Evolutionary conservation across 768 basidiomycete species (phyloP), one percentile per base, ranked within the genome.

Genomic region (Rhodotorula graminis): DNA sequence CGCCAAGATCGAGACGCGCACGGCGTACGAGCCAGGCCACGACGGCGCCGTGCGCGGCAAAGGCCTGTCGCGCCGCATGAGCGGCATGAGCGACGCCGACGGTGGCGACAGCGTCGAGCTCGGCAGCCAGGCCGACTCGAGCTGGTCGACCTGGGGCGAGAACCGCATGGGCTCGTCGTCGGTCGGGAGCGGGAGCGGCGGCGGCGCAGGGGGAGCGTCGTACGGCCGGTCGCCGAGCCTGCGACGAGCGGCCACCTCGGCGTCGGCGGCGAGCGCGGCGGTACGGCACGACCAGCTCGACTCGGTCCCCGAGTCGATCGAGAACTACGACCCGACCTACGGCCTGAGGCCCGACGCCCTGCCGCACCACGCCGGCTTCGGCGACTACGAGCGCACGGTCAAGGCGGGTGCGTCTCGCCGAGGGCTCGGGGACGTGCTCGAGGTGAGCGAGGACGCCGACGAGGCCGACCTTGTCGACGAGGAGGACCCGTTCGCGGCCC

Each of bases 281-380:
- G 19, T 69, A n/a, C 61, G 64, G 44, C 69, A 71, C 64, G 75
- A 73, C 63, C 27, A 49, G 31, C 72, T 76, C 60, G 68, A 76
- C n/a, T 81, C 83, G 18, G 85, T 87, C 66, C 86, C 86, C 29
- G 86, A 87, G 47, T 72, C 70, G 58, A 83, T 93, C 46, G 93
- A 96, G 82, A 88, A 90, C 72, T 96, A 91, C 80, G 95, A 98
- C 78, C 95, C 93, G 1, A 97, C 95, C 0, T 97, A 99, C 79
- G 95, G 95, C 25, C 83, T 98, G 21, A 89, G 95, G 37, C 92
- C 93, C 0, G 94, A 97, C 78, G 90, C 91, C 3, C 83, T 95
- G 3, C 93, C 93, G 0, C 85, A 86, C 2, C 94, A 92, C 82
- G 89, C 89, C 71, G 86, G 88, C 8, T 96, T 94, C 80, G 84